Conservation (phyloP, 768 basidiomycete species). For the Leccinellum rugosiceps region DNA sequence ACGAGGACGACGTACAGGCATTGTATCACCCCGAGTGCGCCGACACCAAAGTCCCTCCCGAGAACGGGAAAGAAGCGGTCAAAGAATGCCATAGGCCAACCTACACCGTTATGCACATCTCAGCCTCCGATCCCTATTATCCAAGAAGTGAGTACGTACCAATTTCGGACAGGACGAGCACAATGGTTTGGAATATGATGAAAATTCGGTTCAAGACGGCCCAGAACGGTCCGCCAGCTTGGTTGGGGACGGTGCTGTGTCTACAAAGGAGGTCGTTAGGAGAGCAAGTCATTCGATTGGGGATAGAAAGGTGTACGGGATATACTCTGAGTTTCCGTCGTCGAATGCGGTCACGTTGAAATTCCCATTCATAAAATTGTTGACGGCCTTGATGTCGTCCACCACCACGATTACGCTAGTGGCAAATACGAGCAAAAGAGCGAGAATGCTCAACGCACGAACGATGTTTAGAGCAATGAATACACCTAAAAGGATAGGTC, state of each 20-base stretch:
- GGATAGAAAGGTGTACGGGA: conserved; percentile 51
- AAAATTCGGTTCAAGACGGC: conserved; percentile 82
- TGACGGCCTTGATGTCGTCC: conserved; percentile 73
- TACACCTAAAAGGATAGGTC: conserved; percentile 31
- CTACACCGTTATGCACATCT: conserved; percentile 16
- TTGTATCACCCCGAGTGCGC: conserved; percentile 85
- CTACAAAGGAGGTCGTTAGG: conserved; percentile 23
- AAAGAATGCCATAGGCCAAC: conserved; percentile 78
- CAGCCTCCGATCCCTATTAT: not conserved
- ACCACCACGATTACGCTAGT: conserved; percentile 73
- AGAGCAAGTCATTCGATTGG: not conserved
- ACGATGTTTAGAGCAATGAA: conserved; percentile 79
- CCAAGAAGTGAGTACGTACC: conserved; percentile 32
- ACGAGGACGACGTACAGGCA: conserved; percentile 52
- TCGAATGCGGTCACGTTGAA: conserved; percentile 37
- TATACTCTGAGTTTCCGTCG: conserved; percentile 69
- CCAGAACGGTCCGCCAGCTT: conserved; percentile 91
- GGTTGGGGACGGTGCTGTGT: conserved; percentile 88
- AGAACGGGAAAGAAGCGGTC: conserved; percentile 88
- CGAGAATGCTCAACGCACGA: conserved; percentile 72
- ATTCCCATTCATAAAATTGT: conserved; percentile 47
- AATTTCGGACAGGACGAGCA: conserved; percentile 51
- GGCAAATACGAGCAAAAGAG: conserved; percentile 76
- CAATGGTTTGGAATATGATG: conserved; percentile 75
- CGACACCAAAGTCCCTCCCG: conserved; percentile 82